Percentiles rank a stretch among this genome's conserved stretches.
Conservation (phyloP, 2,329 filamentous ascomycete species). For the Talaromyces sp. region DNA sequence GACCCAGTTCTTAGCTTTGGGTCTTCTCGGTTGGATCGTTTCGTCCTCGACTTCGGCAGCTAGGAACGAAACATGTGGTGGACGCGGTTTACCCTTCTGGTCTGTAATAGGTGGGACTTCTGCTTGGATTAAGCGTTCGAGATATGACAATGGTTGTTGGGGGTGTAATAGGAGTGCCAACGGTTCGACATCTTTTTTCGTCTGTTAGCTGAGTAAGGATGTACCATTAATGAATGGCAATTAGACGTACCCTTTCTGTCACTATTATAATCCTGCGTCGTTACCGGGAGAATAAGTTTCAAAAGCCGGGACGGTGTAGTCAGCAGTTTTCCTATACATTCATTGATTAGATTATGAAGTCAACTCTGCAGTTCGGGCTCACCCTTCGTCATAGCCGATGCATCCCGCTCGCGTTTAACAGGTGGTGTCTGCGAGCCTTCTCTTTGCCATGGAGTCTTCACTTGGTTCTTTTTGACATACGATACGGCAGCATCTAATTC, state of each 20-base stretch:
- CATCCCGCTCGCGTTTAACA: slow-evolving; percentile 45
- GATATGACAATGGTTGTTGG: slow-evolving; percentile 83
- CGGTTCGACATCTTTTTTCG: slow-evolving; percentile 61
- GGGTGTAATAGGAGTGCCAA: slow-evolving; percentile 81
- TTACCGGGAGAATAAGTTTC: slow-evolving; percentile 73
- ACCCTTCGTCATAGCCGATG: slow-evolving; percentile 63
- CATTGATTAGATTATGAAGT: not conserved
- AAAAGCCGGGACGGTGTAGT: slow-evolving; percentile 75
- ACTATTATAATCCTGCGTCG: slow-evolving; percentile 54
- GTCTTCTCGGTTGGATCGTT: slow-evolving; percentile 37
- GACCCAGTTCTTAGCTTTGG: not conserved
- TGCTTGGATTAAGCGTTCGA: slow-evolving; percentile 82
- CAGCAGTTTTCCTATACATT: slow-evolving; percentile 62
- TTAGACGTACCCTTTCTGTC: slow-evolving; percentile 44
- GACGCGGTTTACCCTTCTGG: slow-evolving; percentile 60
- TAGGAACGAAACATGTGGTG: slow-evolving; percentile 71
- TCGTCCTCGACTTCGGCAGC: slow-evolving; percentile 69
- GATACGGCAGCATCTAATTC: slow-evolving; percentile 1
- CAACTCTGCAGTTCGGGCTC: slow-evolving; percentile 12
- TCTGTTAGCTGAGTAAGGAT: too few species aligned
- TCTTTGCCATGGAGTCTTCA: slow-evolving; percentile 61
- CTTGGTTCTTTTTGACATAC: slow-evolving; percentile 37
- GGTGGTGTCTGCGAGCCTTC: slow-evolving; percentile 57
- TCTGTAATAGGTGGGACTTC: slow-evolving; percentile 67
- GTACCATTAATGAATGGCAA: too few species aligned